A percentile compares a stretch with the other conserved stretches of the same genome.
Evolutionary conservation across 352 stramenopile species (phyloP).

Genomic region (Phytopythium boreale): DNA sequence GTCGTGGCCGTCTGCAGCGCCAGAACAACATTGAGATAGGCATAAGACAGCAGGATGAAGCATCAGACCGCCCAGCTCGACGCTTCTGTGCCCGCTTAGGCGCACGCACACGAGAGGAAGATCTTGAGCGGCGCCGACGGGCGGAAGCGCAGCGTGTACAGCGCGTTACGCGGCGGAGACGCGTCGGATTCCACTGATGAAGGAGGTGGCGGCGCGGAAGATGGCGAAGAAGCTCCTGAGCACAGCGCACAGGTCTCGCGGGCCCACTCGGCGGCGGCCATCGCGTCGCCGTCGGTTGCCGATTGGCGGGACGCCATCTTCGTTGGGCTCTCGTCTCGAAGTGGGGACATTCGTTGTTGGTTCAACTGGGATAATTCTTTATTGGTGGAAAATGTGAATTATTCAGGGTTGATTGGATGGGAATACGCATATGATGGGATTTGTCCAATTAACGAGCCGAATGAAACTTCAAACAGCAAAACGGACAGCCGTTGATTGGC

Average conservation of each 20-base stretch:
- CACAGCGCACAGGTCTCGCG: slow-evolving; percentile 5
- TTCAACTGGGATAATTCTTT: not conserved
- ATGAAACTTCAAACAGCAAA: not conserved
- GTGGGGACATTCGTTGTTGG: not conserved
- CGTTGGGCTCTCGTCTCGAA: not conserved
- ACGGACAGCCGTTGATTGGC: not conserved
- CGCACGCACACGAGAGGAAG: slow-evolving; percentile 62
- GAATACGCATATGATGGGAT: not conserved
- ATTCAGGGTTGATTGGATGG: not conserved
- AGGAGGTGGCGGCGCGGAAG: not conserved
- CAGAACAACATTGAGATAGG: not conserved
- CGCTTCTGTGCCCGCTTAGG: too few relatives aligned
- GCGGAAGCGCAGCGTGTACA: slow-evolving; percentile 35
- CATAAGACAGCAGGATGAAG: not conserved
- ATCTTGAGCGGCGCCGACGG: slow-evolving; percentile 55
- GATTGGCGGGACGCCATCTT: not conserved
- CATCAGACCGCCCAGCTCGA: too few relatives aligned
- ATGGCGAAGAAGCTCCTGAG: not conserved
- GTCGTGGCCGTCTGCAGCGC: slow-evolving; percentile 57
- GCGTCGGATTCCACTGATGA: not conserved
- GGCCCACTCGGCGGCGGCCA: slow-evolving; percentile 1
- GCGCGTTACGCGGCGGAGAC: not conserved
- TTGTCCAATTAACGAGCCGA: not conserved
- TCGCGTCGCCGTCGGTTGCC: not conserved
- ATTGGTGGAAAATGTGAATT: not conserved